Evolutionary conservation across 1,284 basidiomycete species (phyloP), one percentile per base, ranked within the genome.

Genomic region (Tranzscheliella williamsii): DNA sequence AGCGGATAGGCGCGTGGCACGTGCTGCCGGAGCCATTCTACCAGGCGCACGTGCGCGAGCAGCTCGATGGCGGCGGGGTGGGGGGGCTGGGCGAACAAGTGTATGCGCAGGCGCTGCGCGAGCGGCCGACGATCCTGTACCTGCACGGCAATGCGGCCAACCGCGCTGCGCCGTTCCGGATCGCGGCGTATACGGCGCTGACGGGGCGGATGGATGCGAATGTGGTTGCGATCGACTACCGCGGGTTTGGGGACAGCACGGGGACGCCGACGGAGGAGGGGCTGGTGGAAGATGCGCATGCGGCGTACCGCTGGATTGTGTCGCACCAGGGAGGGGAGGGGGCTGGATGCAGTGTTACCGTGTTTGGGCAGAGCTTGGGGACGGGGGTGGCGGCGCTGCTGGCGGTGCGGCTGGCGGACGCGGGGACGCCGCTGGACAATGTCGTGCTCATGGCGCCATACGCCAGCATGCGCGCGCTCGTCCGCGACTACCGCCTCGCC

Each of bases 141-240:
- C 83, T 94, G 45, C 94, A 97, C 66, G 94, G 93, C 11, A 95
- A 95, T 67, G 88, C 85, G 1, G 88, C 83, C 4, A 89, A 87
- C 0, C 85, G 91, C 13, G 87, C 88, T 0, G 81, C 85, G 5
- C 68, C 79, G 0, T 83, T 82, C 40, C 86, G 90, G 8, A 79
- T 89, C 9, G 81, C 81, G 4, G 82, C 85, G 32, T 88, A 89
- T 73, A 78, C 81, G 9, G 79, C 82, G 0, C 85, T 87, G 58
- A 82, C 87, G 0, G 81, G 84, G 1, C 82, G 86, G 2, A 79
- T 90, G 1, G 80, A 81, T 17, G 84, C 83, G 15, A 95, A 94
- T 73, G 86, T 95, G 2, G 78, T 95, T 17, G 86, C 85, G 0
- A 85, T 90, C 34, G 92, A 95, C 78, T 94, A 94, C 74, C 85